Evolutionary conservation across 495 filamentous ascomycete genomes (phyloP).

Genomic region (Penicillium arizonense): DNA sequence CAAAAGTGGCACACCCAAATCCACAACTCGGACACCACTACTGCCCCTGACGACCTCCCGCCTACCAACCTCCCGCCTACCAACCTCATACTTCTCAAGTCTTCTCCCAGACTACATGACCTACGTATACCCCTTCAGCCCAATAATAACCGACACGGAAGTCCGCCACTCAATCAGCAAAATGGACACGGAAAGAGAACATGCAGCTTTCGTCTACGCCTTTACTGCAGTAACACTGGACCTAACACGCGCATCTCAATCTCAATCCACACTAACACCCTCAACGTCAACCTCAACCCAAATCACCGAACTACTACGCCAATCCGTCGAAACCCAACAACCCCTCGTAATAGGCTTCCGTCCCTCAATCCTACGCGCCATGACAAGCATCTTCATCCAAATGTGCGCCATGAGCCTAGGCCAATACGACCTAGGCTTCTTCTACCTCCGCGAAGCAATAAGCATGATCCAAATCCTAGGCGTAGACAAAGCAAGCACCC

Average conservation of each 20-base stretch:
- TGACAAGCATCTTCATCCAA: conserved; percentile 23
- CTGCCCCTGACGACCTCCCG: not conserved
- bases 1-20: conserved; percentile 1
- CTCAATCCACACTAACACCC: not conserved
- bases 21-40: not conserved
- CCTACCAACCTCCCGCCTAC: conserved; percentile 5
- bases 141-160: conserved; percentile 21
- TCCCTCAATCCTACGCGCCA: conserved; percentile 17
- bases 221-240: conserved; percentile 30
- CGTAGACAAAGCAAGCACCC: conserved; percentile 15
- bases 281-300: conserved; percentile 9
- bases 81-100: conserved; percentile 9
- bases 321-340: conserved; percentile 22
- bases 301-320: conserved; percentile 18
- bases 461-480: conserved; percentile 26
- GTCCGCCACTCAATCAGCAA: conserved; percentile 18
- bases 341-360: conserved; percentile 18
- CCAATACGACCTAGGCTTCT: conserved; percentile 26
- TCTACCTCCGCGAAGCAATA: conserved; percentile 32
- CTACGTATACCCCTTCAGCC: conserved; percentile 31
- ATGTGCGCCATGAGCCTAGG: conserved; percentile 27
- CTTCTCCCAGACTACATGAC: conserved; percentile 22
- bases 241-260: conserved; percentile 12
- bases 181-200: conserved; percentile 19
- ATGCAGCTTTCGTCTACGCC: conserved; percentile 24